These are phyloP conservation scores for Trichoderma virens DNA, from an alignment of 495 filamentous ascomycete species.

Conservation along the genomic window DNA sequence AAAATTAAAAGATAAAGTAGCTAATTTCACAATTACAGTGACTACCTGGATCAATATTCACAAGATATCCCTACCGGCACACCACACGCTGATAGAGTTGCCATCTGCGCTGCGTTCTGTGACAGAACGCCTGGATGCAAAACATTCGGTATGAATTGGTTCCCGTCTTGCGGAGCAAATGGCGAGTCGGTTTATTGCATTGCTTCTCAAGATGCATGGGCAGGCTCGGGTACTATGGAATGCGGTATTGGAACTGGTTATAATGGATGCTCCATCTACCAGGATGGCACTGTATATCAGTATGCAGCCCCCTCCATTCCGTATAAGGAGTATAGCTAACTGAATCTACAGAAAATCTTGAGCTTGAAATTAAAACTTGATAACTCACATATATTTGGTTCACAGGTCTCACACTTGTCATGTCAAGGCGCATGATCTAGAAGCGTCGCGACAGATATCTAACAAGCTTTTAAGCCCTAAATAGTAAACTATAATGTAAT, in stretches of 20 bases:
- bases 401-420: too few species aligned
- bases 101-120: not conserved
- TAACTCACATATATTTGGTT: too few species aligned
- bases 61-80: not conserved
- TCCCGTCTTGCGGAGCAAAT: not conserved
- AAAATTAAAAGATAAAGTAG: not conserved
- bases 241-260: not conserved
- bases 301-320: not conserved
- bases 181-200: constrained; percentile 5
- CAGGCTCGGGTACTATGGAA: not conserved
- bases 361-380: too few species aligned
- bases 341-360: too few species aligned
- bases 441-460: too few species aligned
- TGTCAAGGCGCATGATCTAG: too few species aligned
- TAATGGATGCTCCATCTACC: constrained; percentile 2
- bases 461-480: too few species aligned
- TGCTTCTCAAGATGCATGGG: not conserved
- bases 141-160: not conserved
- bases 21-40: not conserved
- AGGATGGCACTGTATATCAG: not conserved
- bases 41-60: not conserved
- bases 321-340: not conserved
- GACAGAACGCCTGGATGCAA: not conserved
- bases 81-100: not conserved
- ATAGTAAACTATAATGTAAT: too few species aligned